Percentiles rank a stretch among this genome's conserved stretches.
Evolutionary conservation across 371 early-diverging fungal species (phyloP).

Genomic region (Lichtheimia ramosa): DNA sequence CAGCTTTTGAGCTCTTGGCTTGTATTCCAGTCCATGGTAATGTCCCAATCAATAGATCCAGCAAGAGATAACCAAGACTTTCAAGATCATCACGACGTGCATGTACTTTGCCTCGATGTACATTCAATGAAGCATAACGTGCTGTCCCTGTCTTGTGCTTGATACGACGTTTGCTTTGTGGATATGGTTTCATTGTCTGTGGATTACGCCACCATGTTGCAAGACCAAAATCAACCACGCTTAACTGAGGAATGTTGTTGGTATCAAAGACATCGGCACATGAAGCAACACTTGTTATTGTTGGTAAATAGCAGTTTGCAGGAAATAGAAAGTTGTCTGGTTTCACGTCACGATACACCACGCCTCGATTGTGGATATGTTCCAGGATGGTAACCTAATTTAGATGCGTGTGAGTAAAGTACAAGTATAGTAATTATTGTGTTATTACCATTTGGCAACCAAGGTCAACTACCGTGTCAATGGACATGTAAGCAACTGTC

Average conservation of each 20-base stretch:
- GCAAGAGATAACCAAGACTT: slow-evolving; percentile 56
- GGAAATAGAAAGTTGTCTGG: slow-evolving; percentile 96
- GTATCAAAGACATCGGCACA: slow-evolving; percentile 13
- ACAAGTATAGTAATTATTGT: not conserved
- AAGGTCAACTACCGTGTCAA: slow-evolving; percentile 52
- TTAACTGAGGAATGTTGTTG: slow-evolving; percentile 22
- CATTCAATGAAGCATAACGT: slow-evolving; percentile 62
- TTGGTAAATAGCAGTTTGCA: slow-evolving; percentile 30
- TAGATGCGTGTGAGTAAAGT: not conserved
- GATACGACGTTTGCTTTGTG: slow-evolving; percentile 40
- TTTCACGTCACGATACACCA: slow-evolving; percentile 70
- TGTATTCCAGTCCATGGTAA: slow-evolving; percentile 67
- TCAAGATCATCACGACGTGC: slow-evolving; percentile 66
- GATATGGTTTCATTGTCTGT: slow-evolving; percentile 39
- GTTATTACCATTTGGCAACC: slow-evolving; percentile 57
- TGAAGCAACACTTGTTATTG: slow-evolving; percentile 13
- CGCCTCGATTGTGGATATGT: slow-evolving; percentile 69
- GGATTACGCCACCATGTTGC: slow-evolving; percentile 52
- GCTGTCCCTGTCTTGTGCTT: slow-evolving; percentile 64
- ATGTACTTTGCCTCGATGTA: slow-evolving; percentile 59
- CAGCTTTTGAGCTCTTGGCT: slow-evolving; percentile 55
- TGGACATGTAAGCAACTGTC: slow-evolving; percentile 39
- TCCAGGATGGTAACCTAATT: slow-evolving; percentile 91
- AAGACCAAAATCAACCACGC: slow-evolving; percentile 61
- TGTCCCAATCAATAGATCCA: slow-evolving; percentile 57